Evolutionary conservation across 1,284 basidiomycete genomes (phyloP).

Genomic region (Hortiboletus rubellus): DNA sequence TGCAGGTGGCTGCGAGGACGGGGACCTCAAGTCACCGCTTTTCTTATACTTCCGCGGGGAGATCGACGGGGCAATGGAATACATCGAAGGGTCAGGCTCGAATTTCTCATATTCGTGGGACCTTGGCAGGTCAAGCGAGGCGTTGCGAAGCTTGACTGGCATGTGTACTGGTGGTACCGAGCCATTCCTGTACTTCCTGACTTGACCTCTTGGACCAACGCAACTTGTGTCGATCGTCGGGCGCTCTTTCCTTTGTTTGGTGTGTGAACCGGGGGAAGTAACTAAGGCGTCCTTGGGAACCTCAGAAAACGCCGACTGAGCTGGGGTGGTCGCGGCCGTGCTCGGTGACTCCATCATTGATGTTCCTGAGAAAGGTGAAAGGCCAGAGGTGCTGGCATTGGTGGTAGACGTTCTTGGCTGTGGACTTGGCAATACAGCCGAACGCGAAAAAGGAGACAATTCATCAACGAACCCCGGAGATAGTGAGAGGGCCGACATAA

Average conservation of each 20-base stretch:
- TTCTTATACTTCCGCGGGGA: constrained; percentile 28
- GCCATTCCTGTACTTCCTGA: constrained; percentile 34
- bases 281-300: constrained; percentile 9
- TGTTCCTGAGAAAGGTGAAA: constrained; percentile 32
- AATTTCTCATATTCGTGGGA: constrained; percentile 25
- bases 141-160: constrained; percentile 30
- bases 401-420: constrained; percentile 29
- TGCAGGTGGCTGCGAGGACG: constrained; percentile 29
- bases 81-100: constrained; percentile 33
- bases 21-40: constrained; percentile 21
- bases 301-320: constrained; percentile 27
- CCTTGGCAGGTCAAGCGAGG: constrained; percentile 33
- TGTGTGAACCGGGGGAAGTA: constrained; percentile 18
- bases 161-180: constrained; percentile 33
- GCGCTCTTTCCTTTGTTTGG: constrained; percentile 32
- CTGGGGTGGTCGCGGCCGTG: constrained; percentile 30
- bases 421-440: constrained; percentile 24
- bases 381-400: constrained; percentile 23
- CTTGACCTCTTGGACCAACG: constrained; percentile 33
- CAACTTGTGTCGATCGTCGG: constrained; percentile 35
- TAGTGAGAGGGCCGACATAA: constrained; percentile 14
- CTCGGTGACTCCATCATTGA: constrained; percentile 30
- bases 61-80: constrained; percentile 32
- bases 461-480: constrained; percentile 23
- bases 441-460: constrained; percentile 23